Conservation (phyloP, 345 rosid genomes). For the Clarkia xantiana region DNA sequence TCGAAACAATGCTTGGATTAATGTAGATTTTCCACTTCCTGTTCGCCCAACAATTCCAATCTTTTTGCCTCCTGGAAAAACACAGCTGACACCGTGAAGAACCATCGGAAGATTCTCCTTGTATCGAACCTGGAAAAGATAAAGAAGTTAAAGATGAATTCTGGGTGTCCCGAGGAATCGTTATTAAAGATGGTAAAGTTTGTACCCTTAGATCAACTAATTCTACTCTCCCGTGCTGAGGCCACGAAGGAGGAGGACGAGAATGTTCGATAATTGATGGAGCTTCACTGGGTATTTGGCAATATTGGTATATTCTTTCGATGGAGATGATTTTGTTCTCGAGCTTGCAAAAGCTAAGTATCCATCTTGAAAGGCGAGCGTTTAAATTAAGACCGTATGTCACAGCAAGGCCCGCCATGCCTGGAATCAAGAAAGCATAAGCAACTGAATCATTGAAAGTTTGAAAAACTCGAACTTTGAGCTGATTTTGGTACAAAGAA, state of each 20-base stretch:
- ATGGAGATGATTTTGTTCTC: constrained; percentile 96
- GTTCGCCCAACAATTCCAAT: constrained; percentile 99
- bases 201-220: constrained; percentile 77
- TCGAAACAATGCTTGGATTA: constrained; percentile 95
- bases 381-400: constrained; percentile 97
- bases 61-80: constrained; percentile 90
- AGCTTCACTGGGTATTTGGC: constrained; percentile 76
- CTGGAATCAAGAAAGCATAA: constrained; percentile 30
- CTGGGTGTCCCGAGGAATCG: not conserved
- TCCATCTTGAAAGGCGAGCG: constrained; percentile 95
- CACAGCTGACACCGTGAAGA: constrained; percentile 68
- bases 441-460: not conserved
- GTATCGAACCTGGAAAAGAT: constrained; percentile 64
- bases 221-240: constrained; percentile 69
- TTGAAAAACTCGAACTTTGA: not conserved
- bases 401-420: constrained; percentile 99
- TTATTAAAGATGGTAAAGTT: not conserved
- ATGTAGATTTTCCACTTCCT: constrained; percentile 95
- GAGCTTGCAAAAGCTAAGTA: constrained; percentile 98
- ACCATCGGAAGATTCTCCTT: constrained; percentile 92
- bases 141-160: not conserved
- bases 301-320: constrained; percentile 93
- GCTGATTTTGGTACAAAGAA: not conserved
- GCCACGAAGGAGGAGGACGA: constrained; percentile 75
- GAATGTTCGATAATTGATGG: constrained; percentile 49